Evolutionary conservation across 352 stramenopile species (phyloP), one percentile per base, ranked within the genome.

Genomic region (Phytophthora meadii): DNA sequence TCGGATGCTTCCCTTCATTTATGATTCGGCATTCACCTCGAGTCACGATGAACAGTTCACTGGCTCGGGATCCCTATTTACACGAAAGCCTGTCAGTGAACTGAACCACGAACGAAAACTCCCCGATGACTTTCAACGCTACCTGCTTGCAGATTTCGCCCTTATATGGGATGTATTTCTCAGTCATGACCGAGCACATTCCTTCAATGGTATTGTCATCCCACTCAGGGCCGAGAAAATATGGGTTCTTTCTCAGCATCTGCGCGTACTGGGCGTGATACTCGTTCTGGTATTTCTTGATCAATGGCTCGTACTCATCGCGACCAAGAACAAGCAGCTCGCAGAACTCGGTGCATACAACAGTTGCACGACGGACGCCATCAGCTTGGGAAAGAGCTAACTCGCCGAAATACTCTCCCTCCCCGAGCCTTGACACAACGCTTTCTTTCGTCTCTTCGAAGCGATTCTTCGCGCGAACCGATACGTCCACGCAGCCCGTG

Each of bases 241-340:
- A 92, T 1, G 79, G 58, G 37, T 94, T 94, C 65, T 88, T 84
- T 28, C 79, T 76, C 24, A 94, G 72, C 67, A 93, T 77, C 30
- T 89, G 84, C 19, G 82, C 87, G 64, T 94, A 94, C 64, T 92
- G 82, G 6, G 78, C 78, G 57, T 93, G 82, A 51, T 90, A 92
- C 37, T 93, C 82, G 65, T 93, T 92, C 64, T 93, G 82, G 58
- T 92, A 92, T 54, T 90, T 92, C 48, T 92, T 76, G 52, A 94
- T 90, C 30, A 94, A 67, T 12, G 84, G 87, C n/a, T 82, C 82
- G 58, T 93, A 94, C 45, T 94, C 76, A n/a, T 94, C 84, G 39
- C 84, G 79, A 17, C 84, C 82, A 1, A 94, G 67, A 2, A 92
- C 77, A 11, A 94, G 78, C 22, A 94, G 49, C 56, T 94, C 87